Base-by-base conservation (phyloP, 2,329 filamentous ascomycete genomes). In the Aureobasidium vineae region DNA sequence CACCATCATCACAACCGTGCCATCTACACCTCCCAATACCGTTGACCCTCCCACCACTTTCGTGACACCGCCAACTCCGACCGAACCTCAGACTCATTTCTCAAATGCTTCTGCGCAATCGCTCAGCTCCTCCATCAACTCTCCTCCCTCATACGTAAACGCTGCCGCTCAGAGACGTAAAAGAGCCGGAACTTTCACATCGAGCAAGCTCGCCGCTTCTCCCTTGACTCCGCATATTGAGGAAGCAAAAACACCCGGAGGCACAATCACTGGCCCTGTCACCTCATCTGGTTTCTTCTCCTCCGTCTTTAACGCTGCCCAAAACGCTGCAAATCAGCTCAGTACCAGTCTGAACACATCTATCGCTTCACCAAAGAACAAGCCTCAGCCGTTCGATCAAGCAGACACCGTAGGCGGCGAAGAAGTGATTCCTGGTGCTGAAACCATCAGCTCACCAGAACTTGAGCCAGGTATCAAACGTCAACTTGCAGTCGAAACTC, bases 261-360 rank as follows among this genome's bases (percentile, higher is more conserved):
- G 85, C 65, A 81, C 84, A 54, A 75, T 81, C n/a, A 78, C 79
- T 36, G 75, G 76, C 45, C 79, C 78, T 38, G 77, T 79, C 59
- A 79, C 79, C 65, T 78, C 77, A 38, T 77, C 77, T 43, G 88
- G 92, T 0, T 98, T 99, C 80, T 98, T 99, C 78, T 96, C 92
- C 5, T 93, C 91, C 31, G 90, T 99, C 74, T 87, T 99, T 70
- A 94, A 92, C 47, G 94, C 90, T 53, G 95, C 95, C 21, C 94
- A 98, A 77, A 97, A 90, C 83, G 94, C 94, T 50, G 92, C 93
- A 16, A 92, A 82, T 70, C 88, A 86, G 21, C 77, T 93, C 5
- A 91, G 85, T 71, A 91, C 85, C 69, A 91, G 88, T 56, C 88
- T 97, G 54, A 86, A 86, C 57, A 93, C 87, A 4, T 81, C 78